Base-by-base conservation (phyloP, 2,329 filamentous ascomycete species). In the Fusarium armeniacum region DNA sequence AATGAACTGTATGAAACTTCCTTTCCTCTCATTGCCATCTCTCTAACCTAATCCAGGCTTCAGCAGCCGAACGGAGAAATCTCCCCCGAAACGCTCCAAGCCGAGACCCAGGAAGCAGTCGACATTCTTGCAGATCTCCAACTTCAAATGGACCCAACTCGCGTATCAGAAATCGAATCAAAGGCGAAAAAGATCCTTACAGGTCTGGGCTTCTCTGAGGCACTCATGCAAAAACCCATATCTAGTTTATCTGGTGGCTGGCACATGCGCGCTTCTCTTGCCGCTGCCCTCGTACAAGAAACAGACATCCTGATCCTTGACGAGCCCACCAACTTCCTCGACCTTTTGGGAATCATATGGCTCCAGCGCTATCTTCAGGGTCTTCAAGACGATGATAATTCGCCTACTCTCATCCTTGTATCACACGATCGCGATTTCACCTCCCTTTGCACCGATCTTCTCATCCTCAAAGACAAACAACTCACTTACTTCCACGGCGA, bases 271-370 rank as follows among this genome's bases (percentile, higher is more conserved):
- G 88, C 87, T 30, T 83, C 89, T 61, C 83, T 93, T 1, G 90
- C 90, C 4, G 83, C 83, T 5, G 87, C 89, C 1, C 83, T 97
- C 6, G 86, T 93, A 2, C 90, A 94, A 66, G 87, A 90, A 10
- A 87, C 90, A 0, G 93, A 97, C 70, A 88, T 97, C 4, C 83
- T 97, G 61, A 90, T 97, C 52, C 87, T 97, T 3, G 93, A 97
- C 77, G 93, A 97, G 76, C 93, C 93, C 0, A 97, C 93, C 35
- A 97, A 97, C 75, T 97, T 93, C 76, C 85, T 97, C 2, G 93
- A 97, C 74, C 83, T 97, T 1, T 85, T 94, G 0, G 92, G 92
- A 2, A 94, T 97, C 60, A 88, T 97, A 58, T 97, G 93, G 93
- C 83, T 97, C 2, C 91, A 97, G 75, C 86, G 86, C 15, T 90